Percentiles rank a stretch among this genome's conserved stretches.
phyloP scores from a whole-genome alignment of 345 rosid species.

The Acer yangbiense region DNA sequence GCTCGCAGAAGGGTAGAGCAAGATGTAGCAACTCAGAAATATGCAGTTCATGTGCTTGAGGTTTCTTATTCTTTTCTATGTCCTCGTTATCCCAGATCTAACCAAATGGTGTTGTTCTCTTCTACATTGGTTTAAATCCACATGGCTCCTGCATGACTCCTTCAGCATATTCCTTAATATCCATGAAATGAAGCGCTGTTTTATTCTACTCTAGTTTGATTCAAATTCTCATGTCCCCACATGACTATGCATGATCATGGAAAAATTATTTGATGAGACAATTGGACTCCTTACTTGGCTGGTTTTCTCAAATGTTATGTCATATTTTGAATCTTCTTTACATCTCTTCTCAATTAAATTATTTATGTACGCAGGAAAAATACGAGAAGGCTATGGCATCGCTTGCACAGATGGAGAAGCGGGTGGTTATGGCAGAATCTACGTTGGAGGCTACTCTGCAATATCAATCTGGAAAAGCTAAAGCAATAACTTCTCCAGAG shows the following conservation, averaged over 20 bases:
- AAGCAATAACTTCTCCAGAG: slow-evolving; percentile 69
- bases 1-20: slow-evolving; percentile 79
- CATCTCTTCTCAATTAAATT: slow-evolving; percentile 17
- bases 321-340: slow-evolving; percentile 6
- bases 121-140: not conserved
- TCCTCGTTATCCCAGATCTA: slow-evolving; percentile 9
- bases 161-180: not conserved
- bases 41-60: slow-evolving; percentile 66
- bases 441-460: slow-evolving; percentile 87
- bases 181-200: not conserved
- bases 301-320: not conserved
- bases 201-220: not conserved
- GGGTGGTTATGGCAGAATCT: slow-evolving; percentile 88
- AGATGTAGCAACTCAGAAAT: slow-evolving; percentile 73
- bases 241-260: not conserved
- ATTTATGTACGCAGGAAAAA: slow-evolving; percentile 63
- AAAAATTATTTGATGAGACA: not conserved
- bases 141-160: slow-evolving; percentile 4
- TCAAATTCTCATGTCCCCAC: not conserved
- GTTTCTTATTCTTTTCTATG: slow-evolving; percentile 32
- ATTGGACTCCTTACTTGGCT: not conserved
- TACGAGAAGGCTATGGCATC: slow-evolving; percentile 73
- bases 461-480: slow-evolving; percentile 76
- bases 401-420: slow-evolving; percentile 78
- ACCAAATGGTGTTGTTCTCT: slow-evolving; percentile 1